phyloP scores from a whole-genome alignment of 2,329 filamentous ascomycete genomes.

The Cercospora sojina region DNA sequence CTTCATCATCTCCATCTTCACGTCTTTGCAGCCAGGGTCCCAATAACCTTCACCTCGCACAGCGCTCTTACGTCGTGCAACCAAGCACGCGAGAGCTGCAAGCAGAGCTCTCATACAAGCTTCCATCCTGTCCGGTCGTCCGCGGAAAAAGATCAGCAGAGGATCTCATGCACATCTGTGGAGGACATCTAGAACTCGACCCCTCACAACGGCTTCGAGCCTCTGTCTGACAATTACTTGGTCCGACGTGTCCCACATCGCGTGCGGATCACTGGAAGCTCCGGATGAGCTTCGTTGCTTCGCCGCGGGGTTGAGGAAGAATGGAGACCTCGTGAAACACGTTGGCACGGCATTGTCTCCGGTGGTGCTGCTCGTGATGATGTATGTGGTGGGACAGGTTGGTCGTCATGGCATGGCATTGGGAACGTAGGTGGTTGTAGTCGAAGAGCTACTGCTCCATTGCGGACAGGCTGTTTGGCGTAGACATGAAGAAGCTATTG shows the following conservation, averaged over 20 bases:
- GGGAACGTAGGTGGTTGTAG: neutral
- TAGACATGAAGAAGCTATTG: neutral
- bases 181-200: constrained; percentile 4
- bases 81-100: constrained; percentile 7
- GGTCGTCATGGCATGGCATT: constrained; percentile 4
- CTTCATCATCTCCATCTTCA: neutral
- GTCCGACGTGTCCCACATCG: neutral
- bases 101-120: neutral
- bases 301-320: constrained; percentile 1
- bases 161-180: neutral
- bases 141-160: neutral
- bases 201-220: constrained; percentile 11
- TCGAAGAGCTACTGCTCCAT: neutral
- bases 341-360: neutral
- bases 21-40: neutral
- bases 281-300: neutral
- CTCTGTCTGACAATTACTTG: neutral
- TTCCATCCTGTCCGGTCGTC: neutral
- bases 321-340: neutral
- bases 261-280: constrained; percentile 9
- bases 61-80: neutral
- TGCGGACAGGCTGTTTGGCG: neutral
- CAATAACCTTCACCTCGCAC: neutral
- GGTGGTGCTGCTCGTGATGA: neutral
- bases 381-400: neutral